Evolutionary conservation across 2,329 filamentous ascomycete species (phyloP), one percentile per base, ranked within the genome.

Genomic region (Diaporthe citrichinensis): DNA sequence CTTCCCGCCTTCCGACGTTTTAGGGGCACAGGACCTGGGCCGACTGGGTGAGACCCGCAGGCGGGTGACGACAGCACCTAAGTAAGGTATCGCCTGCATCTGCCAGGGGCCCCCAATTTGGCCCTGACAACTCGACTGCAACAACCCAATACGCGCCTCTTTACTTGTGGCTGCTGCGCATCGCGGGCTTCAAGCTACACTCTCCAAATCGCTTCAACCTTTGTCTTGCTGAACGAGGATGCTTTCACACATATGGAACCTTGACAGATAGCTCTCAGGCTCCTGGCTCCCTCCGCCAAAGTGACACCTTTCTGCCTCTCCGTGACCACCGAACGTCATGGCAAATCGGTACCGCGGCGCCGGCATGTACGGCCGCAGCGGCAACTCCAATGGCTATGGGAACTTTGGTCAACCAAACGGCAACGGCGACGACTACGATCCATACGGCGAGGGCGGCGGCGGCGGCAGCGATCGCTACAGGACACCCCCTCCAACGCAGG

Each of bases 271-370:
- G 78, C 78, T 69, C 65, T 61, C 53, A 68, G 41, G 61, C 71
- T 44, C 58, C 58, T 73, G 58, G 71, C 71, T 68, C 36, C 46
- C n/a, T 15, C 49, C 31, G 41, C n/a, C 49, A 62, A 28, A 68
- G 23, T 67, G 44, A 58, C 61, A 46, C 55, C 41, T 25, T 25
- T 31, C 57, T 58, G 59, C 51, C 62, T 46, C 68, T 23, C 46
- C 17, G 17, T 62, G 31, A 71, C 51, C 72, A 58, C 75, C 75
- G 73, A 62, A 72, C 79, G 84, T 75, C 81, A 90, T 90, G 89
- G 84, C 88, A 79, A 86, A 87, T 82, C 86, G 88, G 79, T 89
- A 88, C 82, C 88, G 86, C 80, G 83, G 80, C 76, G 81, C 88
- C 80, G 83, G 80, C 76, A 81, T 88, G 74, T 87, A 85, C 81